Base-by-base conservation (phyloP, 495 filamentous ascomycete species). In the Penicillium cinerascens region DNA sequence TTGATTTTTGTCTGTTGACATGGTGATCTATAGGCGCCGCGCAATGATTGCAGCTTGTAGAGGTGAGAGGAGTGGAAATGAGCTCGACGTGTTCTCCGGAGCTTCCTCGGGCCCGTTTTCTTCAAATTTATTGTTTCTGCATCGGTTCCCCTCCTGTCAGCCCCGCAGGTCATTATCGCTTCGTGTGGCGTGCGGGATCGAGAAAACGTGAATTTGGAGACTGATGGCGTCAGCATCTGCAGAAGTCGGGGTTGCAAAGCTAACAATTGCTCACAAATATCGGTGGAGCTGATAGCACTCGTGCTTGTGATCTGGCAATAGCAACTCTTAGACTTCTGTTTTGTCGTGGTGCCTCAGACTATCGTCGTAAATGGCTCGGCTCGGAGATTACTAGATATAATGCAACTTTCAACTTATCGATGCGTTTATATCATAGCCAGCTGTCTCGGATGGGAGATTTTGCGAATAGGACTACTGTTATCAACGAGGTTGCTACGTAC, bases 1-100 rank as follows among this genome's bases (percentile, higher is more conserved):
- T 44, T 77, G 72, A 58, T 82, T 82, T 29, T 71, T 70, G 33
- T 55, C 50, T 47, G 54, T 40, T 44, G 59, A 57, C 33, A 27
- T 50, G 23, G 25, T 41, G 47, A 27, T 48, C 3, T 40, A 17
- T 15, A 10, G 36, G 2, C 26, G 16, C 13, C n/a, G 21, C 41
- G 42, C 51, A 41, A n/a, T n/a, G n/a, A n/a, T 42, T 43, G 35
- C 13, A 18, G 15, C 21, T 7, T 7, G 22, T 41, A 27, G n/a
- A 15, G 25, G 15, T 11, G 20, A 11, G 21, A 9, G 37, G 29
- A 51, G 41, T 42, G 37, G 35, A 13, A n/a, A 15, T 16, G 11
- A 18, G 22, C 43, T 33, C 20, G 8, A 23, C 37, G n/a, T 18
- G 22, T 53, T 25, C 17, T 18, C 2, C 16, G 4, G 16, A 5